Evolutionary conservation across 1,139 yeast species (phyloP).

Genomic region (Eremothecium sinecaudum): DNA sequence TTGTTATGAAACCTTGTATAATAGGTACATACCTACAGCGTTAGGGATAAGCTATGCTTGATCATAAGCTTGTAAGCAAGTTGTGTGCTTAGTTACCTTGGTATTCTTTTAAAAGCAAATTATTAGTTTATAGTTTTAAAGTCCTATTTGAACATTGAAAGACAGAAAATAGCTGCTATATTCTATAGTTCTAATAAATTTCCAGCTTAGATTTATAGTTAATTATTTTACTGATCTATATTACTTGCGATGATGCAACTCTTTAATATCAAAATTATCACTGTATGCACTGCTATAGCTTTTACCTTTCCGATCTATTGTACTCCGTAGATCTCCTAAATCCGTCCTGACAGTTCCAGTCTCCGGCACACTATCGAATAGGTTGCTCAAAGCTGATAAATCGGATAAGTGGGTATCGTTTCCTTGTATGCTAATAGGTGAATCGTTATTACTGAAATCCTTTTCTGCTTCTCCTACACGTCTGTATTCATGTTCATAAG

Average conservation of each 20-base stretch:
- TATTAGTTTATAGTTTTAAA: no score
- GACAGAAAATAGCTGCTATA: no score
- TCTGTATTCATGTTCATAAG: conserved; percentile 2
- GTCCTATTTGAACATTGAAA: no score
- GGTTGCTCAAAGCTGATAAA: conserved; percentile 10
- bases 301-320: conserved; percentile 1
- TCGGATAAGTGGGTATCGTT: conserved; percentile 10
- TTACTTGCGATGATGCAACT: conserved; percentile 5
- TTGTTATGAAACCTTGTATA: no score
- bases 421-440: conserved; percentile 12
- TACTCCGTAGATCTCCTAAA: conserved; percentile 1
- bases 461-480: neutral
- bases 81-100: no score
- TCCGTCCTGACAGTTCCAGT: conserved; percentile 21
- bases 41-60: no score
- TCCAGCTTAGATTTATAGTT: no score
- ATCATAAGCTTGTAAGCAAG: no score
- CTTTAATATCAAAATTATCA: conserved; percentile 2
- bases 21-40: no score
- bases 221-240: neutral
- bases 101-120: no score
- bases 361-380: conserved; percentile 19
- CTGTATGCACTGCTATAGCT: neutral
- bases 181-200: no score
- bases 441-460: conserved; percentile 6